Evolutionary conservation across 306 rosid species (phyloP).

Genomic region (Oemleria cerasiformis): DNA sequence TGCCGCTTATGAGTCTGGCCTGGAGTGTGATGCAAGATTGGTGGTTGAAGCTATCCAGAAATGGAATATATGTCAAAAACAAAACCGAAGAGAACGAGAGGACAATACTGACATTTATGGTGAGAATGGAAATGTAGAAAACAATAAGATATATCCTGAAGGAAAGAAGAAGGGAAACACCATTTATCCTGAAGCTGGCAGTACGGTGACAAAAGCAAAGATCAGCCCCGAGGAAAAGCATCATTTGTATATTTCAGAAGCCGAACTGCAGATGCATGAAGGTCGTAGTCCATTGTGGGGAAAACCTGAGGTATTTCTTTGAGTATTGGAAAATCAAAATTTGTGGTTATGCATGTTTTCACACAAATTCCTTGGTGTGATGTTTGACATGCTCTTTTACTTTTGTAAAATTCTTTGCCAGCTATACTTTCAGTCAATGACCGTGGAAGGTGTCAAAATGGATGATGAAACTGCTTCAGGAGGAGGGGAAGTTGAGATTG

Average conservation of each 20-base stretch:
- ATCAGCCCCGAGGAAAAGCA: slow-evolving; percentile 50
- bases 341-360: slow-evolving; percentile 15
- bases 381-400: slow-evolving; percentile 7
- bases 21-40: slow-evolving; percentile 62
- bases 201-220: slow-evolving; percentile 39
- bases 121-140: slow-evolving; percentile 64
- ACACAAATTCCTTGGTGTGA: slow-evolving; percentile 9
- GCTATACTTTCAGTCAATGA: slow-evolving; percentile 78
- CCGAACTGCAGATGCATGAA: slow-evolving; percentile 88
- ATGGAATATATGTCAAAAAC: slow-evolving; percentile 89
- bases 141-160: slow-evolving; percentile 58
- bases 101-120: slow-evolving; percentile 85
- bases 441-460: slow-evolving; percentile 42
- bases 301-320: slow-evolving; percentile 64
- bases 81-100: slow-evolving; percentile 59
- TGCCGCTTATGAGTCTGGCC: slow-evolving; percentile 49
- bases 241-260: slow-evolving; percentile 89
- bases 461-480: slow-evolving; percentile 44
- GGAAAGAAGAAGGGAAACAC: slow-evolving; percentile 42
- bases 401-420: slow-evolving; percentile 35
- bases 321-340: neutral
- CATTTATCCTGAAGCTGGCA: slow-evolving; percentile 39
- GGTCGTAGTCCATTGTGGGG: slow-evolving; percentile 67
- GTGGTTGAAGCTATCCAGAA: slow-evolving; percentile 81
- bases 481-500: slow-evolving; percentile 77